Conservation (phyloP, 345 rosid species). For the Adansonia digitata region DNA sequence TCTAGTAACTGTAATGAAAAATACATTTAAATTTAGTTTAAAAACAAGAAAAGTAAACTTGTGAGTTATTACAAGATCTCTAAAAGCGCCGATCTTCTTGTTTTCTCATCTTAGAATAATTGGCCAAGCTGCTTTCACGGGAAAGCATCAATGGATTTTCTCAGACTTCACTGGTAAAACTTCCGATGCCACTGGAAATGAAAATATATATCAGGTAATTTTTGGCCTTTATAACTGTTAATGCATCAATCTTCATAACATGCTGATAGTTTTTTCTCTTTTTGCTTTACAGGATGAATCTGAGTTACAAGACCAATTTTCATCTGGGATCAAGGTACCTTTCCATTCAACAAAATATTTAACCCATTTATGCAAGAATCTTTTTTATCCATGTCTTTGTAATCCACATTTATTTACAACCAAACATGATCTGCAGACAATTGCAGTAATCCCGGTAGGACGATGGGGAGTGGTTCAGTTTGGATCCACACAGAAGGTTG, state of each 20-base stretch:
- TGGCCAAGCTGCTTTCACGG: slow-evolving; percentile 69
- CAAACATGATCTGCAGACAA: slow-evolving; percentile 50
- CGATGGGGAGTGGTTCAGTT: slow-evolving; percentile 68
- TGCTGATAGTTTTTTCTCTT: background rate
- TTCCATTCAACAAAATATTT: background rate
- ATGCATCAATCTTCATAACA: background rate
- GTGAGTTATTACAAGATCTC: background rate
- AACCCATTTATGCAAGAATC: background rate
- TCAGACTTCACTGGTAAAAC: slow-evolving; percentile 34
- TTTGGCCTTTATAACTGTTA: background rate
- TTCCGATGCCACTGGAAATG: slow-evolving; percentile 13
- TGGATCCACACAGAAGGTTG: slow-evolving; percentile 79
- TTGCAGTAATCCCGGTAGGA: slow-evolving; percentile 59
- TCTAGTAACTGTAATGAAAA: background rate
- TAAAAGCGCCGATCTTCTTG: slow-evolving; percentile 1
- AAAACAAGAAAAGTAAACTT: background rate
- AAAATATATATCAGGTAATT: slow-evolving; percentile 35
- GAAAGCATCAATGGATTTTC: slow-evolving; percentile 66
- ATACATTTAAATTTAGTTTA: background rate
- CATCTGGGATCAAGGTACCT: slow-evolving; percentile 50
- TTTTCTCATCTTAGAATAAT: slow-evolving; percentile 32
- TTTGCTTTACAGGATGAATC: slow-evolving; percentile 32
- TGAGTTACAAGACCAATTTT: slow-evolving; percentile 35
- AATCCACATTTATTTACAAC: background rate
- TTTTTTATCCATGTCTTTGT: background rate